Base-by-base conservation (phyloP, 2,329 filamentous ascomycete species). In the Grosmannia serpens region DNA sequence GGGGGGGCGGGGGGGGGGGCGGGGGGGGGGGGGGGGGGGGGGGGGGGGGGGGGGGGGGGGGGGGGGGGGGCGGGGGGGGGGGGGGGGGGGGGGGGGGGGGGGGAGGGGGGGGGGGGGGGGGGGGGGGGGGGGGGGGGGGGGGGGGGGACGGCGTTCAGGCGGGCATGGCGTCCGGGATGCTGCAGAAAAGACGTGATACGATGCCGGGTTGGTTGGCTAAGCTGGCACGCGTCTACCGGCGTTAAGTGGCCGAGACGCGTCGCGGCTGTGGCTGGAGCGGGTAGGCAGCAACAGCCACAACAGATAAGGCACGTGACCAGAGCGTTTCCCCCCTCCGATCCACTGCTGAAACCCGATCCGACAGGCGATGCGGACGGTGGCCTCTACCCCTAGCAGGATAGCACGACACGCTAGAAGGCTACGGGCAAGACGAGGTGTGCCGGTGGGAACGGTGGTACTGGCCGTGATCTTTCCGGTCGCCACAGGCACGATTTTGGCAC, bases 41-140 rank as follows among this genome's bases (percentile, higher is more conserved):
- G n/a, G n/a, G n/a, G n/a, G n/a, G n/a, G n/a, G n/a, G n/a, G n/a
- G n/a, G n/a, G n/a, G n/a, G n/a, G n/a, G n/a, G n/a, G n/a, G 60
- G 70, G 72, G 73, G 75, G 59, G 57, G 26, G 77, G 77, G 77
- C 77, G 76, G 77, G 74, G 65, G 71, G 65, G 60, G 62, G 65
- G 52, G 64, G 65, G 53, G 58, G 33, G 46, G 52, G 53, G 57
- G 55, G 57, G 50, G 49, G 53, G n/a, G 59, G 27, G 38, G 57
- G 60, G 58, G 60, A 60, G 53, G 22, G 55, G 35, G 53, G 26
- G 17, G 46, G 38, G 22, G 38, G 20, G 41, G n/a, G 41, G n/a
- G 15, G 41, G 20, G 41, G 5, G 11, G 46, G 27, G 22, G 11
- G 5, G 31, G 24, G 20, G 38, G 8, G 17, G 26, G 26, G 27